Base-by-base conservation (phyloP, 192 early-diverging fungal genomes). In the Coemansia sp. region DNA sequence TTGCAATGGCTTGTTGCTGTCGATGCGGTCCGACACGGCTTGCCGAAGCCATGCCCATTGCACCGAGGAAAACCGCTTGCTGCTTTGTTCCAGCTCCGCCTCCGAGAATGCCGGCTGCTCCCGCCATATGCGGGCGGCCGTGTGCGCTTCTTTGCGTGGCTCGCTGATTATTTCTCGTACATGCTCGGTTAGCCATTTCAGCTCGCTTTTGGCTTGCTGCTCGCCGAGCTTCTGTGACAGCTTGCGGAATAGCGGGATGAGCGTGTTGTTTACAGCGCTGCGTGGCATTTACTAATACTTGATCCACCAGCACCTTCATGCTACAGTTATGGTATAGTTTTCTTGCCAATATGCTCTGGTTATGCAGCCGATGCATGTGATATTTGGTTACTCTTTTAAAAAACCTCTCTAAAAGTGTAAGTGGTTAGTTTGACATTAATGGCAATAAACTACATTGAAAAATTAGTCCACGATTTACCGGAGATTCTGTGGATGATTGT, bases 1-100 rank as follows among this genome's bases (percentile, higher is more conserved):
- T 69, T 98, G 95, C 43, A 98, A 71, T 7, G 93, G 95, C 64
- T 91, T 93, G 51, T 87, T 80, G 11, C 56, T 56, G 6, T 85
- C 66, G 0, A 79, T 72, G 14, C 89, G 81, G 38, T 89, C 79
- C 2, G 62, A 54, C 6, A 91, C 76, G 0, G 79, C 79, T 44
- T 70, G 69, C 6, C 73, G 64, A 15, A 81, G 50, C 79, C 79
- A 81, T 3, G 75, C 62, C 66, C 66, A 65, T 17, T 76, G 73
- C 38, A 76, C 67, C 1, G 62, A 28, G 7, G 55, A 55, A 15
- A 76, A 47, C 17, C 66, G 58, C 40, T 44, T 20, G 17, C 32
- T 43, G 18, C 58, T 62, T 1, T 28, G 53, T 51, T 69, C 66
- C 4, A 65, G 40, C 31, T 76, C 72, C 4, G 38, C 59, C 0